phyloP scores from a whole-genome alignment of 2,329 filamentous ascomycete genomes.

The Emergomyces orientalis region DNA sequence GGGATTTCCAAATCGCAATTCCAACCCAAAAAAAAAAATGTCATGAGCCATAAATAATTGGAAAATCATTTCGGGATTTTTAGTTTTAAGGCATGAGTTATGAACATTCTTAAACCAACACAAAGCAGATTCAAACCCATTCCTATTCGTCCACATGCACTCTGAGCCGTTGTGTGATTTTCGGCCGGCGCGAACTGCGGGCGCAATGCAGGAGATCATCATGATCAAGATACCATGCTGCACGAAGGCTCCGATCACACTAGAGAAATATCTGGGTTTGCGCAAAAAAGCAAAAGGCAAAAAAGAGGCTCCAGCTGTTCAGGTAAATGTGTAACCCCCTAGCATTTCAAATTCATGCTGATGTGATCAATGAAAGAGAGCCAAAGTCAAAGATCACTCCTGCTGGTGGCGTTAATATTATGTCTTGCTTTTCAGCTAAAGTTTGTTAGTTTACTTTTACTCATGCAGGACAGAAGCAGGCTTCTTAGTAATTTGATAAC shows the following conservation, averaged over 20 bases:
- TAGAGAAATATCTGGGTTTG: neutral
- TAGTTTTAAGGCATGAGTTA: too few relatives aligned
- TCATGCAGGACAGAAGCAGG: neutral
- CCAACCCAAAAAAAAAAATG: too few relatives aligned
- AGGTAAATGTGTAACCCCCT: neutral
- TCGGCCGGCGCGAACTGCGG: neutral
- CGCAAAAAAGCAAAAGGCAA: neutral
- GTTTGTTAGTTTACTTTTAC: neutral
- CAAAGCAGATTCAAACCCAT: too few relatives aligned
- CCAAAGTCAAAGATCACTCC: neutral
- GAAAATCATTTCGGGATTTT: too few relatives aligned
- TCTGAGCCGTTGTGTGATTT: neutral
- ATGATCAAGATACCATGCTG: neutral
- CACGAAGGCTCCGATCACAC: neutral
- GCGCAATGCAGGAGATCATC: neutral
- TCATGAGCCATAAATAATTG: too few relatives aligned
- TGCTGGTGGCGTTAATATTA: neutral
- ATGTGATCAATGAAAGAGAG: neutral
- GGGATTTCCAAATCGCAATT: too few relatives aligned
- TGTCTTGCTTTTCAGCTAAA: neutral
- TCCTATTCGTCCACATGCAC: neutral
- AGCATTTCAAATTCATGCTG: neutral
- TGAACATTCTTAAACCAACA: too few relatives aligned
- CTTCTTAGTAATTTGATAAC: neutral
- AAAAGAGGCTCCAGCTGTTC: neutral